phyloP scores from a whole-genome alignment of 2,329 filamentous ascomycete genomes.

The Alternaria brassicicola region DNA sequence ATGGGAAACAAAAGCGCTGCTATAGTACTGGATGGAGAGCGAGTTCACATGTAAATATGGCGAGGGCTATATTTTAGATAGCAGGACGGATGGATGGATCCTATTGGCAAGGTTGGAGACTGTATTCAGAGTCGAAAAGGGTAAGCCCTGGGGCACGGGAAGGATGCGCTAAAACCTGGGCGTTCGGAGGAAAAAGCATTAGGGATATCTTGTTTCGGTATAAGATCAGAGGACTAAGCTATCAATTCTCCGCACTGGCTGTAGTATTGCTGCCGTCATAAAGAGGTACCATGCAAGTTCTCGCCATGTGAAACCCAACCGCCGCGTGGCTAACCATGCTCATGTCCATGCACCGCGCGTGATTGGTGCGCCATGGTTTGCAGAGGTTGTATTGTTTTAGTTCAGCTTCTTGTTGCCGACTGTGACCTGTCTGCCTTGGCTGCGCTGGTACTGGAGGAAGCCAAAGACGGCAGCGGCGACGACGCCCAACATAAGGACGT shows the following conservation, averaged over 20 bases:
- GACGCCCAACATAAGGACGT: constrained; percentile 44
- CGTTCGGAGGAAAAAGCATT: not conserved
- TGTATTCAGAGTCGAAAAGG: constrained; percentile 7
- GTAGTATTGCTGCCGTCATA: not conserved
- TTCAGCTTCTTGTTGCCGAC: constrained; percentile 49
- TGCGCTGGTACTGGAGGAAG: constrained; percentile 47
- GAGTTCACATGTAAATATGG: not conserved
- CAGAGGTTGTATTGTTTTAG: constrained; percentile 12
- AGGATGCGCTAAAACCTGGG: not conserved
- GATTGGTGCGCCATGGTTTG: not conserved
- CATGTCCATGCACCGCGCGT: not conserved
- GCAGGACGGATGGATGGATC: not conserved
- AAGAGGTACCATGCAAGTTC: constrained; percentile 9
- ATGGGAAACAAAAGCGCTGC: not conserved
- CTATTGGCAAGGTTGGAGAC: not conserved
- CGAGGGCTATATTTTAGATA: not conserved
- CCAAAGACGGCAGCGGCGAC: constrained; percentile 40
- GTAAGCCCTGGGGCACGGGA: constrained; percentile 4
- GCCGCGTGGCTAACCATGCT: not conserved
- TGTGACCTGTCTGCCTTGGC: constrained; percentile 43
- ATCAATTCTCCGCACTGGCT: not conserved
- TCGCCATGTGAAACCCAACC: not conserved
- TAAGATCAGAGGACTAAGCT: not conserved
- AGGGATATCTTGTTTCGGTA: not conserved
- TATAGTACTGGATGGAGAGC: not conserved